phyloP scores from a whole-genome alignment of 768 basidiomycete genomes.

The Agaricus sinodeliciosus region DNA sequence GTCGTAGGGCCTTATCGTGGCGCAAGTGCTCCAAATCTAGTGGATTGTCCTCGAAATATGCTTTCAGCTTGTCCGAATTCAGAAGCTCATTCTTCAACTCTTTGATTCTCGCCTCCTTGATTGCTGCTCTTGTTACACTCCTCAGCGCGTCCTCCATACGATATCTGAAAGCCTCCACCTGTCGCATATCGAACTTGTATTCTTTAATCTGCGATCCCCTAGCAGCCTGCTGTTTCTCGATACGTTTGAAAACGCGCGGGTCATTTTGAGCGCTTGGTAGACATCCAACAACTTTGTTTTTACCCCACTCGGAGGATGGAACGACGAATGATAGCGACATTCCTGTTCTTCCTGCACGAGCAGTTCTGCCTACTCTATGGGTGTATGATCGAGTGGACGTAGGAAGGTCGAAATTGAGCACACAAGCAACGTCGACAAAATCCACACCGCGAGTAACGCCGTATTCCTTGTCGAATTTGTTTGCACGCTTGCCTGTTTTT shows the following conservation, averaged over 20 bases:
- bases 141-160: conserved; percentile 95
- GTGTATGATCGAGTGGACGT: conserved; percentile 82
- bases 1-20: conserved; percentile 92
- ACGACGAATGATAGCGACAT: conserved; percentile 90
- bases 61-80: conserved; percentile 96
- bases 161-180: conserved; percentile 96
- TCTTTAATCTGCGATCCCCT: conserved; percentile 65
- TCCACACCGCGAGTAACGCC: conserved; percentile 95
- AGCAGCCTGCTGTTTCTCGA: conserved; percentile 69
- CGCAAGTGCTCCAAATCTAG: conserved; percentile 86
- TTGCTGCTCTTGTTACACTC: conserved; percentile 77
- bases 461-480: conserved; percentile 66
- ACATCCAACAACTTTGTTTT: conserved; percentile 65
- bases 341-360: conserved; percentile 90
- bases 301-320: conserved; percentile 58
- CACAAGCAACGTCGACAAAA: conserved; percentile 94
- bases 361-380: conserved; percentile 94
- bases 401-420: conserved; percentile 98
- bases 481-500: conserved; percentile 48
- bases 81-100: conserved; percentile 91
- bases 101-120: conserved; percentile 89
- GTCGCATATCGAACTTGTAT: conserved; percentile 91
- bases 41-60: conserved; percentile 97
- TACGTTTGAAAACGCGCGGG: conserved; percentile 68
- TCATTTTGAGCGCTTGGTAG: conserved; percentile 69